Evolutionary conservation across 2,329 filamentous ascomycete species (phyloP), one percentile per base, ranked within the genome.

Genomic region (Arthrobotrys entomopaga): DNA sequence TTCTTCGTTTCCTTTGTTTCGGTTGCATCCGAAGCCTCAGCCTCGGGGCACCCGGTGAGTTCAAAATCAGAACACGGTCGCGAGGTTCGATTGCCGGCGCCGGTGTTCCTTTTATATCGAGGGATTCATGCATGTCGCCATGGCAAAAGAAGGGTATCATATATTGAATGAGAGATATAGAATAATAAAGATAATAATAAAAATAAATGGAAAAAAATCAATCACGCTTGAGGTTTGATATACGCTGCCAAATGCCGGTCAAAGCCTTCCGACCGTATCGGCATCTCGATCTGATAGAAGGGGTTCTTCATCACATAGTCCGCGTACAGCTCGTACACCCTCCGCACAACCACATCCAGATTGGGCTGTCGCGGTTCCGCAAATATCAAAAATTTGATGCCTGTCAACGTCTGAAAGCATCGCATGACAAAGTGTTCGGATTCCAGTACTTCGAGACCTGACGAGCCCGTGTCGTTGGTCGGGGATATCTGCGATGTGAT

Each of bases 281-380:
- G 95, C 93, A 98, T 99, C 84, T 99, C 95, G 67, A 97, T 85
- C 80, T 95, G 93, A 83, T 98, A 98, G 81, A 99, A 99, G 0
- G 95, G 95, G 82, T 99, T 99, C 86, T 98, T 99, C 92, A 97
- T 98, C 78, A 99, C 95, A 81, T 92, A 98, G 82, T 99, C 95
- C 58, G 92, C 87, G 83, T 98, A 99, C 60, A 98, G 83, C 81
- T 98, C 95, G 81, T 99, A 98, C 79, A 97, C 90, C 81, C 88
- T 90, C 80, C 88, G 87, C 78, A 97, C 89, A 50, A 94, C 90
- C 11, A 88, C 86, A 79, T 98, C 95, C 43, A 96, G 89, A 80
- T 96, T 96, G 56, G 89, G 87, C 83, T 96, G 93, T 77, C 92
- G 88, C 15, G 89, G 89, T 82, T 98, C 95, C 65, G 95, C 97